phyloP scores from a whole-genome alignment of 768 basidiomycete species.

The Gymnopilus dilepis region DNA sequence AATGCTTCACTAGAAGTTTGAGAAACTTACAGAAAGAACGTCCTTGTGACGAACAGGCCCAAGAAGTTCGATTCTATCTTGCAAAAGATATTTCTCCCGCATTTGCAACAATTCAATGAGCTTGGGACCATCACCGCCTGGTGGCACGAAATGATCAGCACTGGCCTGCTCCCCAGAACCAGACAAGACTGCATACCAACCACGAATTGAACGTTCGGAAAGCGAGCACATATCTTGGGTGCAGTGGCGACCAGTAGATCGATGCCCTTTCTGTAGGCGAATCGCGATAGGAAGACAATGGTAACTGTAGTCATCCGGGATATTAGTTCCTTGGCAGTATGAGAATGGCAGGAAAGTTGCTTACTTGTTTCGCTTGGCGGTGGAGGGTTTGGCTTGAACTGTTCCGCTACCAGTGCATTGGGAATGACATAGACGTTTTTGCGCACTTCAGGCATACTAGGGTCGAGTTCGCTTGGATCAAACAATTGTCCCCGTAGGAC shows the following conservation, averaged over 20 bases:
- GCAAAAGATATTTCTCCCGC: conserved; percentile 87
- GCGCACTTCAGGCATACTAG: conserved; percentile 50
- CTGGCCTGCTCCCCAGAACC: background rate
- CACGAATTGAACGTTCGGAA: conserved; percentile 88
- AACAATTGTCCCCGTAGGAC: conserved; percentile 85
- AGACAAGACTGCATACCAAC: conserved; percentile 59
- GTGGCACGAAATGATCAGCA: background rate
- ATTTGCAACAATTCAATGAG: conserved; percentile 94
- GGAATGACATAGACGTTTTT: conserved; percentile 89
- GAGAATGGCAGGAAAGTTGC: conserved; percentile 22
- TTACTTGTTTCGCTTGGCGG: conserved; percentile 61
- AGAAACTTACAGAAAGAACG: conserved; percentile 71
- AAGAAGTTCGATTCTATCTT: conserved; percentile 90
- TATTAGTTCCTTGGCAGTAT: conserved; percentile 50
- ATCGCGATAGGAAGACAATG: conserved; percentile 86
- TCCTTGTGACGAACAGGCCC: conserved; percentile 82
- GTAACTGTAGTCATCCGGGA: conserved; percentile 81
- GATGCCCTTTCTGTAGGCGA: conserved; percentile 95
- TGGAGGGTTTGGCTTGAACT: conserved; percentile 73
- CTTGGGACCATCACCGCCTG: conserved; percentile 95
- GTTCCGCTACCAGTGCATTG: conserved; percentile 85
- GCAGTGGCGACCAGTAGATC: conserved; percentile 93
- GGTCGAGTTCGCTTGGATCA: conserved; percentile 51
- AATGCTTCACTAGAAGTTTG: background rate
- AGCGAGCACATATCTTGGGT: conserved; percentile 84